Conservation (phyloP, 257 asterid genomes). For the Solanum chilense region DNA sequence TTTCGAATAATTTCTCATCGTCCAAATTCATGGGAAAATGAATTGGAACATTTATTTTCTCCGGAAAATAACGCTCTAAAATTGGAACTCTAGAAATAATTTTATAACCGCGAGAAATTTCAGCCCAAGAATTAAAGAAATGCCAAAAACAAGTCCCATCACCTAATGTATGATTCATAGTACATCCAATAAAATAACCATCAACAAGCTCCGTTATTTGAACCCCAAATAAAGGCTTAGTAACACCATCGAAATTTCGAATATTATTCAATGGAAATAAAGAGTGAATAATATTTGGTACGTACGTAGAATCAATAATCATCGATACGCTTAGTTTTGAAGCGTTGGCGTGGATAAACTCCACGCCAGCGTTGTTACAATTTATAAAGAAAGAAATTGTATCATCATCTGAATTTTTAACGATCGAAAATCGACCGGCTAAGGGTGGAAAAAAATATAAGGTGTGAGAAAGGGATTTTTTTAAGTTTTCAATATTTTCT, state of each 20-base stretch:
- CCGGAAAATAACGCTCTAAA: constrained; percentile 17
- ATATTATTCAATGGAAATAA: not conserved
- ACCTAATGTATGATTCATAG: constrained; percentile 17
- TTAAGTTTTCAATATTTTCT: not conserved
- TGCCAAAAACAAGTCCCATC: constrained; percentile 41
- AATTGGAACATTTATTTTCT: not conserved
- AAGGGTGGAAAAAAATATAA: constrained; percentile 41
- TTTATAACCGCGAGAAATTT: constrained; percentile 17
- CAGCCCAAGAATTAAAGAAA: constrained; percentile 39
- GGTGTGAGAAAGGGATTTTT: constrained; percentile 1
- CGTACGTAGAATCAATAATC: not conserved
- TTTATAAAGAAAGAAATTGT: not conserved
- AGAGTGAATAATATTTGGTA: not conserved
- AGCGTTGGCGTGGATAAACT: not conserved
- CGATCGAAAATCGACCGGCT: constrained; percentile 26
- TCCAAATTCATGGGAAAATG: constrained; percentile 5
- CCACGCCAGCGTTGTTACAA: not conserved
- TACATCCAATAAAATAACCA: constrained; percentile 25
- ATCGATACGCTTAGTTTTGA: not conserved
- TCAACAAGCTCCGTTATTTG: constrained; percentile 28
- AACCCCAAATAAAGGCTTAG: constrained; percentile 22
- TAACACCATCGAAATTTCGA: constrained; percentile 8
- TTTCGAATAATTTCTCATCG: not conserved
- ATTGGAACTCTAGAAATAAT: constrained; percentile 6
- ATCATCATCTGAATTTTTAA: not conserved